Percentiles rank a stretch among this genome's conserved stretches.
phyloP scores from a whole-genome alignment of 2,329 filamentous ascomycete genomes.

The Chaetoscypha palmicola region DNA sequence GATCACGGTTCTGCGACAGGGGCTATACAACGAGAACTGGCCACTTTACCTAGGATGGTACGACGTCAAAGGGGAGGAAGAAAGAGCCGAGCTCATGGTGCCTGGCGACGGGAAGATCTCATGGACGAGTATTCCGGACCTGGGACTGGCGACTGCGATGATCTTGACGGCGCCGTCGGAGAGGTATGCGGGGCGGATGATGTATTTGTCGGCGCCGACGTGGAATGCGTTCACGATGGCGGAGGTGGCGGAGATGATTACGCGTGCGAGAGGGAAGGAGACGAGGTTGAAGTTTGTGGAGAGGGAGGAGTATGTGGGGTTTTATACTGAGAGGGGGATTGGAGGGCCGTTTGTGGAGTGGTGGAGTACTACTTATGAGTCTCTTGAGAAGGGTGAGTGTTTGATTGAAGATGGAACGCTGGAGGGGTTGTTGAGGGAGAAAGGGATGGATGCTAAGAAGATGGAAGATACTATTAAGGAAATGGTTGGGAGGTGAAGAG shows the following conservation, averaged over 20 bases:
- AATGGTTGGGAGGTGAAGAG: slow-evolving; percentile 12
- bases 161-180: slow-evolving; percentile 11
- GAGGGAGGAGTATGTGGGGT: slow-evolving; percentile 18
- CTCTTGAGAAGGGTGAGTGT: slow-evolving; percentile 19
- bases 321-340: slow-evolving; percentile 17
- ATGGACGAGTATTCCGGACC: slow-evolving; percentile 23
- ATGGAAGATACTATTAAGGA: slow-evolving; percentile 20
- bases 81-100: slow-evolving; percentile 21
- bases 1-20: slow-evolving; percentile 23
- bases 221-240: slow-evolving; percentile 10
- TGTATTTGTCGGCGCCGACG: slow-evolving; percentile 14
- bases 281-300: slow-evolving; percentile 15
- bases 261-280: slow-evolving; percentile 10
- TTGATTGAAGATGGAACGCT: slow-evolving; percentile 21
- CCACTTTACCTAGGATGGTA: slow-evolving; percentile 24
- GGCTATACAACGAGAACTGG: slow-evolving; percentile 26
- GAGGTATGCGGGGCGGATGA: slow-evolving; percentile 15
- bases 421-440: slow-evolving; percentile 12
- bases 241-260: slow-evolving; percentile 18
- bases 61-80: slow-evolving; percentile 11
- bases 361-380: slow-evolving; percentile 21
- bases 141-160: slow-evolving; percentile 21
- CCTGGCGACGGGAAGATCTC: slow-evolving; percentile 23
- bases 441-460: slow-evolving; percentile 9
- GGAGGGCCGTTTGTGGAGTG: slow-evolving; percentile 18